Base-by-base conservation (phyloP, 495 filamentous ascomycete genomes). In the Letharia columbiana region DNA sequence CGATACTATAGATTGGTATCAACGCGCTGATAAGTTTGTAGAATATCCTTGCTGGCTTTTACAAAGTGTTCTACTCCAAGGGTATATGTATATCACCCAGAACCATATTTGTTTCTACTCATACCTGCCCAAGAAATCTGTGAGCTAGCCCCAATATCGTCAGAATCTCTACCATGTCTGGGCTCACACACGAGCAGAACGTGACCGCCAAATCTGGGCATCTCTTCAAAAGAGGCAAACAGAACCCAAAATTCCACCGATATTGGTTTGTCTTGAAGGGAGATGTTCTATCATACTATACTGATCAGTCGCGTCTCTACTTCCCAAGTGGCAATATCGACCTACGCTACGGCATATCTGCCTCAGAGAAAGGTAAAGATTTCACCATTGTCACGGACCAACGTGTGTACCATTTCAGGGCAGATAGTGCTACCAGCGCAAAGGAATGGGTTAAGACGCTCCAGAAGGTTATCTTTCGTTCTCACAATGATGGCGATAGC, bases 251-350 rank as follows among this genome's bases (percentile, higher is more conserved):
- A 67, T 98, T 90, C 75, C 91, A 87, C 71, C 87, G 95, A 62
- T 97, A 96, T 76, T 98, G 93, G 93, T 98, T 98, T 76, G 83
- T 86, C n/a, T 76, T 98, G 61, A 96, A 94, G 72, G 95, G 91
- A 6, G 92, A 98, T 76, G 92, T 98, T 13, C 78, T 98, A 33
- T 89, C 92, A n/a, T 98, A 98, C 76, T 98, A 89, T 74, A 82
- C 83, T 8, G 87, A 94, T 70, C 84, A 91, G 9, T 86, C 89
- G 5, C 88, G 96, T 57, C 80, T 90, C 31, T 98, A 98, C 78
- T 98, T 97, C 66, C 94, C 91, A 1, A 88, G 86, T 67, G 92
- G 92, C 44, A 90, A 92, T 70, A 91, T 98, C 66, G 94, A 98
- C 73, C 81, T 98, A 57, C 86, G 91, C 56, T 96, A 96, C 72